Evolutionary conservation across 2,329 filamentous ascomycete genomes (phyloP).

Genomic region (Colletotrichum sp.): DNA sequence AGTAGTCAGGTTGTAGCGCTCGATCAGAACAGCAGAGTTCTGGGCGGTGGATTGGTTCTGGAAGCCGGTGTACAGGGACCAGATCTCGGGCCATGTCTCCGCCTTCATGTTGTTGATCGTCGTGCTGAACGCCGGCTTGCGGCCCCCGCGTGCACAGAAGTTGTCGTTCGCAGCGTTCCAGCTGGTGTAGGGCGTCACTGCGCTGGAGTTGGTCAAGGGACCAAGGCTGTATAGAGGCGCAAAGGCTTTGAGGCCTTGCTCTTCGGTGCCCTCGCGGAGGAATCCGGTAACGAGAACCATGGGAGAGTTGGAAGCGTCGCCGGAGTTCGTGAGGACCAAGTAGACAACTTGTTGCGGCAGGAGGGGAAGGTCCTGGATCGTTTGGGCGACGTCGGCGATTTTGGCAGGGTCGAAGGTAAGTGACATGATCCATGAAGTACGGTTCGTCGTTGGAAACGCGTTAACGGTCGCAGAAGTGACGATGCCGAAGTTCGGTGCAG

Average conservation of each 20-base stretch:
- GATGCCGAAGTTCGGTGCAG: slow-evolving; percentile 56
- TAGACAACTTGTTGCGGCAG: slow-evolving; percentile 38
- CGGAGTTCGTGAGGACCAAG: slow-evolving; percentile 32
- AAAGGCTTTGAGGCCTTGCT: slow-evolving; percentile 34
- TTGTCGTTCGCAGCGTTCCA: slow-evolving; percentile 43
- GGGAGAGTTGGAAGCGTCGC: slow-evolving; percentile 20
- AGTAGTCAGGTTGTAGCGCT: slow-evolving; percentile 40
- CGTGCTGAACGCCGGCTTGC: slow-evolving; percentile 42
- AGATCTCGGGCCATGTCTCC: slow-evolving; percentile 40
- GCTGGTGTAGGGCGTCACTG: slow-evolving; percentile 35
- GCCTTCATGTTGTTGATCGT: slow-evolving; percentile 37
- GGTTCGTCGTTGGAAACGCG: slow-evolving; percentile 32
- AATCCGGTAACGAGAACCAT: slow-evolving; percentile 34
- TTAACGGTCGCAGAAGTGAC: slow-evolving; percentile 50
- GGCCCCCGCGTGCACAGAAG: slow-evolving; percentile 39
- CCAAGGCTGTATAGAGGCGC: slow-evolving; percentile 37
- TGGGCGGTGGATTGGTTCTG: slow-evolving; percentile 32
- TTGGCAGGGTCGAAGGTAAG: slow-evolving; percentile 28
- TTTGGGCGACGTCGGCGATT: slow-evolving; percentile 35
- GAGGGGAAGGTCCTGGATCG: slow-evolving; percentile 39
- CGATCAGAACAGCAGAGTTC: slow-evolving; percentile 36
- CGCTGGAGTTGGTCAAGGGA: slow-evolving; percentile 27
- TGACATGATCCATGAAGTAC: slow-evolving; percentile 28
- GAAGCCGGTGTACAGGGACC: slow-evolving; percentile 40
- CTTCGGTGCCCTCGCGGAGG: slow-evolving; percentile 34